Percentiles rank a stretch among this genome's conserved stretches.
phyloP scores from a whole-genome alignment of 495 filamentous ascomycete genomes.

The Pseudotulostoma volvatum region DNA sequence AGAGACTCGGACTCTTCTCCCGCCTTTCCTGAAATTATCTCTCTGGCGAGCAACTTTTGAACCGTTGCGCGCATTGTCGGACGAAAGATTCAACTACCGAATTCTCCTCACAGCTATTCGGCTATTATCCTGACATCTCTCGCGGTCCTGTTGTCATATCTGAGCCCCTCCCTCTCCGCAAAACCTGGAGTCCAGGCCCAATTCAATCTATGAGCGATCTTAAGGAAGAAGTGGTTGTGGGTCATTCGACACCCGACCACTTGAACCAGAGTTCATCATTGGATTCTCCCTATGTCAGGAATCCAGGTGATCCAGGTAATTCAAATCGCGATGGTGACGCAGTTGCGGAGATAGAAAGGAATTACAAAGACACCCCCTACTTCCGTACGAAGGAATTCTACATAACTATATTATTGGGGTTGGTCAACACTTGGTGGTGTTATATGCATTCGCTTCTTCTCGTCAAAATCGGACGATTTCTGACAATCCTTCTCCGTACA shows the following conservation, averaged over 20 bases:
- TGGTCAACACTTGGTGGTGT: constrained; percentile 17
- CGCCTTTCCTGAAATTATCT: no score
- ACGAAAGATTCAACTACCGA: neutral
- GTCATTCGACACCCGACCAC: neutral
- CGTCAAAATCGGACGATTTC: neutral
- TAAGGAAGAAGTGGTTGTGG: neutral
- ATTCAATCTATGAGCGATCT: neutral
- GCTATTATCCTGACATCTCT: no score
- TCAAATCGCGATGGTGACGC: neutral
- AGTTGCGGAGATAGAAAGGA: neutral
- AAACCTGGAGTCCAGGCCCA: neutral
- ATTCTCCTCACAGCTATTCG: neutral
- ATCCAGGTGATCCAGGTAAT: neutral
- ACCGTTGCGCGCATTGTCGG: neutral
- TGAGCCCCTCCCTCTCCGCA: neutral
- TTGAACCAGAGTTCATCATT: no score
- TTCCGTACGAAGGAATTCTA: constrained; percentile 78
- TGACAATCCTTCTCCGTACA: neutral
- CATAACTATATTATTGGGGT: constrained; percentile 62
- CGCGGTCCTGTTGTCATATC: no score
- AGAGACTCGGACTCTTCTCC: no score
- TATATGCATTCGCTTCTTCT: neutral
- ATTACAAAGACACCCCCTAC: constrained; percentile 28
- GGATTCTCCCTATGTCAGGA: neutral
- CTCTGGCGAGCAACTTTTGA: neutral